phyloP scores from a whole-genome alignment of 2,329 filamentous ascomycete genomes.

The Podosphaera leucotricha region DNA sequence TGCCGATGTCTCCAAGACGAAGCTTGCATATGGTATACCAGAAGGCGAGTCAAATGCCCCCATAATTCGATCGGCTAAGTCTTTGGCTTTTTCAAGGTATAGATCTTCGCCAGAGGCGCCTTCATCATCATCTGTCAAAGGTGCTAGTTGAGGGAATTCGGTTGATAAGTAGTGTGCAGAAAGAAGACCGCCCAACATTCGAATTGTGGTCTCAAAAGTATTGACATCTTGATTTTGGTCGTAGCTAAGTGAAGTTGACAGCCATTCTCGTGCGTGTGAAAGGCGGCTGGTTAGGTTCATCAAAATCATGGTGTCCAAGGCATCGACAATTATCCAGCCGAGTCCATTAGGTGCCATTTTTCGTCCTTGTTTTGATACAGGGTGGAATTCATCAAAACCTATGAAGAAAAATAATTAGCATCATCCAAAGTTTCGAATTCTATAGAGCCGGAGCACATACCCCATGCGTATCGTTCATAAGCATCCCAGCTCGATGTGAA shows the following conservation, averaged over 20 bases:
- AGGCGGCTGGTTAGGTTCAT: slow-evolving; percentile 89
- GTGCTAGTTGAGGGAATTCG: slow-evolving; percentile 55
- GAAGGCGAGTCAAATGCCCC: slow-evolving; percentile 72
- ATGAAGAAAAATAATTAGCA: slow-evolving; percentile 15
- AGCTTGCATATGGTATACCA: slow-evolving; percentile 72
- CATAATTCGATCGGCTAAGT: slow-evolving; percentile 68
- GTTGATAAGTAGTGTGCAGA: slow-evolving; percentile 90
- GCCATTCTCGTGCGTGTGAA: slow-evolving; percentile 69
- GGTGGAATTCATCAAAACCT: slow-evolving; percentile 73
- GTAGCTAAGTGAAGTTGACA: slow-evolving; percentile 57
- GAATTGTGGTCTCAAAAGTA: slow-evolving; percentile 93
- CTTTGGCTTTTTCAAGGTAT: slow-evolving; percentile 87
- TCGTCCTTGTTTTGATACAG: slow-evolving; percentile 50
- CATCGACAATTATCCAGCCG: slow-evolving; percentile 96
- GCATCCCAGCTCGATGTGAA: slow-evolving; percentile 84
- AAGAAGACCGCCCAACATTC: slow-evolving; percentile 82
- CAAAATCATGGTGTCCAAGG: slow-evolving; percentile 86
- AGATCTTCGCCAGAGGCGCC: slow-evolving; percentile 63
- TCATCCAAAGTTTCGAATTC: background rate
- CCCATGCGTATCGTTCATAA: slow-evolving; percentile 87
- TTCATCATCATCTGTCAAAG: slow-evolving; percentile 44
- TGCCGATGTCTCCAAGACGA: slow-evolving; percentile 57
- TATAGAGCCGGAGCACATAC: slow-evolving; percentile 21
- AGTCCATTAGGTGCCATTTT: slow-evolving; percentile 77
- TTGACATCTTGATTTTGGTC: slow-evolving; percentile 89